These are phyloP conservation scores for Leptographium radiaticola DNA, from an alignment of 2,329 filamentous ascomycete genomes.

Conservation along the genomic window DNA sequence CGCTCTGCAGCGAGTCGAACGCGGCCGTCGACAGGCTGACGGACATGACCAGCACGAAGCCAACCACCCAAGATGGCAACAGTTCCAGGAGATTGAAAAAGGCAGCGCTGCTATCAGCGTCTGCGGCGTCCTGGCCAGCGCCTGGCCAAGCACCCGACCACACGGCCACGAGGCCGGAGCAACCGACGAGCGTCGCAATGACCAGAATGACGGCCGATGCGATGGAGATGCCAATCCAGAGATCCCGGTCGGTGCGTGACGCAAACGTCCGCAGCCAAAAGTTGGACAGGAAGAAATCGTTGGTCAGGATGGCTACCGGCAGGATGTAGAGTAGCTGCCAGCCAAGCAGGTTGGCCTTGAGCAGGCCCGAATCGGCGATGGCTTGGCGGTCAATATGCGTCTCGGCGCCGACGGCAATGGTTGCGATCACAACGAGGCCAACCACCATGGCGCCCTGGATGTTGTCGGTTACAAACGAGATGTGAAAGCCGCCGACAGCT, in stretches of 20 bases:
- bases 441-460: constrained; percentile 70
- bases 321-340: constrained; percentile 83
- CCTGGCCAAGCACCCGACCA: constrained; percentile 66
- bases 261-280: constrained; percentile 81
- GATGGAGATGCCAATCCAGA: constrained; percentile 60
- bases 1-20: constrained; percentile 69
- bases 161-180: constrained; percentile 59
- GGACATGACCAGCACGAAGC: constrained; percentile 69
- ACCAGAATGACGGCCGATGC: constrained; percentile 52
- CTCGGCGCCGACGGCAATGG: constrained; percentile 65
- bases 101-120: constrained; percentile 49
- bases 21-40: constrained; percentile 63
- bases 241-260: constrained; percentile 63
- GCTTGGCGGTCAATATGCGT: constrained; percentile 57
- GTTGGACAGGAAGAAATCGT: constrained; percentile 75
- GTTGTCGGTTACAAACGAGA: constrained; percentile 75
- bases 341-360: constrained; percentile 57
- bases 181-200: constrained; percentile 61
- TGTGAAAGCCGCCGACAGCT: constrained; percentile 71
- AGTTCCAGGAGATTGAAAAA: constrained; percentile 64
- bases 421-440: constrained; percentile 59
- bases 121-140: constrained; percentile 41
- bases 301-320: constrained; percentile 67
- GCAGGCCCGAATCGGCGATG: constrained; percentile 54
- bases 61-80: constrained; percentile 70